A percentile compares a stretch with the other conserved stretches of the same genome.
phyloP scores from a whole-genome alignment of 306 rosid genomes.

The Neltuma alba region DNA sequence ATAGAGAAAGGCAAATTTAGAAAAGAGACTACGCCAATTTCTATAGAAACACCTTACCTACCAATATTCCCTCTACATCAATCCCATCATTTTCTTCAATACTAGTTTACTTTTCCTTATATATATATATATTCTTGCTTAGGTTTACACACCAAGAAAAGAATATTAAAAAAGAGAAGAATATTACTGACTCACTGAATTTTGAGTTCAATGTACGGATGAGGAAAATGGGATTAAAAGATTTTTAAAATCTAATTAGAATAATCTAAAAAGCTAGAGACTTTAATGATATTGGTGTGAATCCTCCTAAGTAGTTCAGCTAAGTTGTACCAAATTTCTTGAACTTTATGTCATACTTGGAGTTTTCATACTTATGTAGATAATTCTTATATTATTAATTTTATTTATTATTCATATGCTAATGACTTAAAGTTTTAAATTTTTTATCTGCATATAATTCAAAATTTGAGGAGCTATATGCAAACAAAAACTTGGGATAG shows the following conservation, averaged over 20 bases:
- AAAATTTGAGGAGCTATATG: too few species aligned
- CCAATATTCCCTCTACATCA: conserved; percentile 23
- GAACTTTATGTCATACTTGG: too few species aligned
- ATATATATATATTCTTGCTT: background rate
- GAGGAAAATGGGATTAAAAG: background rate
- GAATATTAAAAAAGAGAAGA: too few species aligned
- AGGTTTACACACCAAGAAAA: background rate
- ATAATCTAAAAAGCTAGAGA: background rate
- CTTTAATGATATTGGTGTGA: background rate
- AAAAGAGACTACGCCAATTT: conserved; percentile 3
- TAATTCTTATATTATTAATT: too few species aligned
- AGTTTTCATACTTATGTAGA: too few species aligned
- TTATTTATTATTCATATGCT: too few species aligned
- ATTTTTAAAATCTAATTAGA: background rate
- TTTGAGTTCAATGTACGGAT: background rate
- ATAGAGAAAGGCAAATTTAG: conserved; percentile 12
- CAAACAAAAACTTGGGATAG: too few species aligned
- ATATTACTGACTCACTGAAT: background rate
- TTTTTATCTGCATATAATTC: too few species aligned
- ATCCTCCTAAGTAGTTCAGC: too few species aligned
- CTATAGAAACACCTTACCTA: conserved; percentile 36
- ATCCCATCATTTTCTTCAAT: background rate
- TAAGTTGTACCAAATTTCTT: too few species aligned
- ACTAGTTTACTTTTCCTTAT: conserved; percentile 33
- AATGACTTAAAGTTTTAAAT: too few species aligned